Conservation (phyloP, 306 rosid species). For the Cicer chorassanicum region DNA sequence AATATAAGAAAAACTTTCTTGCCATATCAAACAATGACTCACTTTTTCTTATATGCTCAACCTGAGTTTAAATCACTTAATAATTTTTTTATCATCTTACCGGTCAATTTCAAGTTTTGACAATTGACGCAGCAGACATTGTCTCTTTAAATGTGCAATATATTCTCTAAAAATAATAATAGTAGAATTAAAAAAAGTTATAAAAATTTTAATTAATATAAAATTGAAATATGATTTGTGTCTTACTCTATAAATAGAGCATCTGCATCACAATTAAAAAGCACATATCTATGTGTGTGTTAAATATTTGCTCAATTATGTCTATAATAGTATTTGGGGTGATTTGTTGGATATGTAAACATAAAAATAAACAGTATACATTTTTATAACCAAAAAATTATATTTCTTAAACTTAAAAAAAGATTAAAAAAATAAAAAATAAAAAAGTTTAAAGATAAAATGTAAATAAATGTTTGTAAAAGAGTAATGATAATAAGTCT, state of each 20-base stretch:
- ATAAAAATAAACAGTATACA: no score
- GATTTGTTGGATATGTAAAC: no score
- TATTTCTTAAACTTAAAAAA: no score
- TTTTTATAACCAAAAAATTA: no score
- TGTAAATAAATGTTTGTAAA: no score
- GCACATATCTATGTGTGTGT: constrained; percentile 4
- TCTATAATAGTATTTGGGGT: no score
- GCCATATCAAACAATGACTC: constrained; percentile 19
- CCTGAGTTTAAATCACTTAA: not conserved
- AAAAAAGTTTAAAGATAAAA: no score
- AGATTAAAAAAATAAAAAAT: no score
- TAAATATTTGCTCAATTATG: no score
- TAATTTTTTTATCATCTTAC: not conserved
- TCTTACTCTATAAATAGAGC: constrained; percentile 5
- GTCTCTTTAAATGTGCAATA: constrained; percentile 2
- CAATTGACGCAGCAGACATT: not conserved
- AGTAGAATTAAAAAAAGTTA: no score
- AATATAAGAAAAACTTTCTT: not conserved
- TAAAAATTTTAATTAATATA: not conserved
- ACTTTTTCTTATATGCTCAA: constrained; percentile 53
- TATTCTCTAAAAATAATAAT: not conserved
- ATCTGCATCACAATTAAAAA: not conserved
- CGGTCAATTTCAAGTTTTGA: not conserved
- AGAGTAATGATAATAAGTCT: no score
- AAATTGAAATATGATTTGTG: not conserved